Percentiles rank a stretch among this genome's conserved stretches.
Evolutionary conservation across 371 early-diverging fungal genomes (phyloP).

Genomic region (Batkoa obscura): DNA sequence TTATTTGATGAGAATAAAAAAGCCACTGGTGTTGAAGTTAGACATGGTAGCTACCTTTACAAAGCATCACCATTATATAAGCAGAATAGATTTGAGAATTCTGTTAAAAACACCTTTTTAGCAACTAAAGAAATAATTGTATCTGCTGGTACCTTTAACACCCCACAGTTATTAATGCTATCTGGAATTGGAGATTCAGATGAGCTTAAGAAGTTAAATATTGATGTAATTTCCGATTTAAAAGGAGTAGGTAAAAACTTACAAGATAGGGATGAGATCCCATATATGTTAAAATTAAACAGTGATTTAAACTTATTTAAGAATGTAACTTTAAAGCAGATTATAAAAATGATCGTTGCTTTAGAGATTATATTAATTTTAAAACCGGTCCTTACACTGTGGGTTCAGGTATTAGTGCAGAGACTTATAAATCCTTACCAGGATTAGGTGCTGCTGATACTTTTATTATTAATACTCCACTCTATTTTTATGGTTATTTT

Average conservation of each 20-base stretch:
- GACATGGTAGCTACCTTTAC: not conserved
- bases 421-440: not conserved
- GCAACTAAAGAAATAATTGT: slow-evolving; percentile 13
- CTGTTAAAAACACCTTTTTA: not conserved
- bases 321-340: not conserved
- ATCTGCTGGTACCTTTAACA: slow-evolving; percentile 11
- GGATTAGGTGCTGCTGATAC: not conserved
- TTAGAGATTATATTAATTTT: not conserved
- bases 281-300: not conserved
- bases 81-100: not conserved
- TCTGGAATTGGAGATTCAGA: slow-evolving; percentile 9
- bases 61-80: not conserved
- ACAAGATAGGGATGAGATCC: not conserved
- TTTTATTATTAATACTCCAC: not conserved
- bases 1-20: not conserved
- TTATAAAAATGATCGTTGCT: not conserved
- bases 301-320: not conserved
- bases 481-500: not conserved
- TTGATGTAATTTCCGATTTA: not conserved
- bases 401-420: not conserved
- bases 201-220: not conserved
- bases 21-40: not conserved
- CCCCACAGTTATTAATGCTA: slow-evolving; percentile 13
- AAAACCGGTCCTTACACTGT: not conserved
- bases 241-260: not conserved